These are phyloP conservation scores for Purshia tridentata DNA, from an alignment of 306 rosid species.

Conservation along the genomic window DNA sequence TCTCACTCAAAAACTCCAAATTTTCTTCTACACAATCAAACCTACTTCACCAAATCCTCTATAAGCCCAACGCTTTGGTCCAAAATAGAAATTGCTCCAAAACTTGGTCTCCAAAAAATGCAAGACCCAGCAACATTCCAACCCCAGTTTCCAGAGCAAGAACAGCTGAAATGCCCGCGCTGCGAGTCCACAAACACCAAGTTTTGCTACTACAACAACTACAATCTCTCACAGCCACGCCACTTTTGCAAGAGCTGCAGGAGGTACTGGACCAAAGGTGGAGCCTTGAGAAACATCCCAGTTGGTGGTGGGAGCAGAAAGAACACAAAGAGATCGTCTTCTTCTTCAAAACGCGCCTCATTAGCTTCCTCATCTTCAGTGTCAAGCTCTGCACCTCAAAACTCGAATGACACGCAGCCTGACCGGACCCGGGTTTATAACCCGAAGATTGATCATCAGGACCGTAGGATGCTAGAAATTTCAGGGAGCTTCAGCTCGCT, in stretches of 20 bases:
- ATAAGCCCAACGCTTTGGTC: slow-evolving; percentile 4
- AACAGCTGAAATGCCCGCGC: slow-evolving; percentile 81
- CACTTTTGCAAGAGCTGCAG: slow-evolving; percentile 91
- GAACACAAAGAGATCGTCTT: slow-evolving; percentile 55
- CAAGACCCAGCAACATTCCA: slow-evolving; percentile 60
- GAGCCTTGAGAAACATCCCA: slow-evolving; percentile 82
- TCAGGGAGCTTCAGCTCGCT: slow-evolving; percentile 74
- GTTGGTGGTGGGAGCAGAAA: slow-evolving; percentile 88
- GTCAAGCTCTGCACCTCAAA: slow-evolving; percentile 21
- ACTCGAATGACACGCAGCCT: slow-evolving; percentile 28
- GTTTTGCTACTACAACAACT: slow-evolving; percentile 95
- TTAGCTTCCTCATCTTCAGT: slow-evolving; percentile 41
- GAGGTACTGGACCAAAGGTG: slow-evolving; percentile 97
- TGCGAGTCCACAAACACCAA: slow-evolving; percentile 88
- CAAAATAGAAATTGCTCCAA: not conserved
- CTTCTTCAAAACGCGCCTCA: slow-evolving; percentile 47
- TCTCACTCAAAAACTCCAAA: not conserved
- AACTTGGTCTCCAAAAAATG: slow-evolving; percentile 38
- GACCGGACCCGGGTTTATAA: slow-evolving; percentile 27
- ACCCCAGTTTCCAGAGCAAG: slow-evolving; percentile 85
- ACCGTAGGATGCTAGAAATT: slow-evolving; percentile 29
- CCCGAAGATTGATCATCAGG: slow-evolving; percentile 35
- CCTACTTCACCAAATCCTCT: slow-evolving; percentile 15
- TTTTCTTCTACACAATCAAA: not conserved
- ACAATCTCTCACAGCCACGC: slow-evolving; percentile 96